These are phyloP conservation scores for Yamadazyma kanchanaburiensis DNA, from an alignment of 1,139 yeast species.

Conservation along the genomic window DNA sequence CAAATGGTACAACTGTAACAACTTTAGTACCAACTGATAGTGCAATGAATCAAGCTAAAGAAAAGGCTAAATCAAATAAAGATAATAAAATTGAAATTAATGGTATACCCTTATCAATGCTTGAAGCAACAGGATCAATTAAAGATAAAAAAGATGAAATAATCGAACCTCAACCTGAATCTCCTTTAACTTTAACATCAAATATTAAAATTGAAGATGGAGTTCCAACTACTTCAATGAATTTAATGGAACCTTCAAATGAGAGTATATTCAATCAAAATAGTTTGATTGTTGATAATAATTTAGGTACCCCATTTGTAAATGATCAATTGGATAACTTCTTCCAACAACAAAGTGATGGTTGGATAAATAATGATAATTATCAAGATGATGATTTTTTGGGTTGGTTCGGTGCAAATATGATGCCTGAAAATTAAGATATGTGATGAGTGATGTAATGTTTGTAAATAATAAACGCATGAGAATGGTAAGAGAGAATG, in stretches of 20 bases:
- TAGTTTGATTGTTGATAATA: constrained; percentile 8
- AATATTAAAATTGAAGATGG: constrained; percentile 1
- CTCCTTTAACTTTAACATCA: no score
- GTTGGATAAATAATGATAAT: constrained; percentile 71
- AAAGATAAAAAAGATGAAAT: constrained; percentile 21
- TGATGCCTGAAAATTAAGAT: constrained; percentile 23
- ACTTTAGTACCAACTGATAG: constrained; percentile 84
- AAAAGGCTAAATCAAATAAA: constrained; percentile 44
- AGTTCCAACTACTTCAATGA: constrained; percentile 1
- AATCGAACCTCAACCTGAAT: neutral
- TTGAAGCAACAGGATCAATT: constrained; percentile 76
- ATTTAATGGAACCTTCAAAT: constrained; percentile 11
- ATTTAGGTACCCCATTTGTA: constrained; percentile 15
- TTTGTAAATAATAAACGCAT: neutral
- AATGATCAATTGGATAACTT: constrained; percentile 50
- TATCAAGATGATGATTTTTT: constrained; percentile 70
- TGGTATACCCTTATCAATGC: constrained; percentile 77
- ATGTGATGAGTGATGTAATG: no score
- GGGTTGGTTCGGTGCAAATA: constrained; percentile 87
- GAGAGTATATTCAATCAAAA: constrained; percentile 14
- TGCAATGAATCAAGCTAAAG: constrained; percentile 59
- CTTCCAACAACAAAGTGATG: constrained; percentile 78
- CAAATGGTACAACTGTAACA: constrained; percentile 89
- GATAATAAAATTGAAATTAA: constrained; percentile 64
- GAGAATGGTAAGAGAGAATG: neutral